Base-by-base conservation (phyloP, 2,329 filamentous ascomycete species). In the Onygenales sp. region DNA sequence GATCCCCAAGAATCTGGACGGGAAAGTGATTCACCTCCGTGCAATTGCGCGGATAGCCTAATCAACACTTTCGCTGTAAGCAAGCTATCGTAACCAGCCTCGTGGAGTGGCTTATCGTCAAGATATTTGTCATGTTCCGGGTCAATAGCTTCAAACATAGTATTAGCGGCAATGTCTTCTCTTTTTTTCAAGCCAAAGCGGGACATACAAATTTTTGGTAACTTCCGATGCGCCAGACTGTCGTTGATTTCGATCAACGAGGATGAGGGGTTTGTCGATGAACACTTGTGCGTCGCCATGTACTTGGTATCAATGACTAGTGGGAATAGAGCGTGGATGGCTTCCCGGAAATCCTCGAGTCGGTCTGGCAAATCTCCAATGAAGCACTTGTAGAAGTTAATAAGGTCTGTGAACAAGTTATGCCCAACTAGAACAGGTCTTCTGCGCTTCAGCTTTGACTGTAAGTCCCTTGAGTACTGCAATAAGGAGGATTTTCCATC, bases 71-170 rank as follows among this genome's bases (percentile, higher is more conserved):
- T 76, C 2, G 81, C 82, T 0, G 82, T 82, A 21, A 84, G 69
- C 55, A 80, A 74, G 64, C 80, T 83, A 63, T 85, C 82, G 58
- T 79, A 85, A 7, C 82, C 82, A 13, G 82, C 82, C 66, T 85
- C 82, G 54, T 85, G 82, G 10, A 58, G 54, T 21, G 59, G 57
- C 5, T 60, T 60, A 7, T 55, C 51, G 17, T 42, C 54, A 7
- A 57, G 41, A 44, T 72, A 72, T 53, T 68, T 69, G 1, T 52
- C 54, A 55, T 70, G 62, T 9, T 60, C 50, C 2, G 59, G 43
- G 38, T 72, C 64, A 49, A 71, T 57, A 5, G 50, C 70, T 70
- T 47, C 21, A 48, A 36, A 21, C 38, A n/a, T 2, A 13, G 17
- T 14, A n/a, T 51, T 43, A 43, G 39, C 13, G 17, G 5, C 6